Evolutionary conservation across 2,329 filamentous ascomycete genomes (phyloP), one percentile per base, ranked within the genome.

Genomic region (Trichoderma sp.): DNA sequence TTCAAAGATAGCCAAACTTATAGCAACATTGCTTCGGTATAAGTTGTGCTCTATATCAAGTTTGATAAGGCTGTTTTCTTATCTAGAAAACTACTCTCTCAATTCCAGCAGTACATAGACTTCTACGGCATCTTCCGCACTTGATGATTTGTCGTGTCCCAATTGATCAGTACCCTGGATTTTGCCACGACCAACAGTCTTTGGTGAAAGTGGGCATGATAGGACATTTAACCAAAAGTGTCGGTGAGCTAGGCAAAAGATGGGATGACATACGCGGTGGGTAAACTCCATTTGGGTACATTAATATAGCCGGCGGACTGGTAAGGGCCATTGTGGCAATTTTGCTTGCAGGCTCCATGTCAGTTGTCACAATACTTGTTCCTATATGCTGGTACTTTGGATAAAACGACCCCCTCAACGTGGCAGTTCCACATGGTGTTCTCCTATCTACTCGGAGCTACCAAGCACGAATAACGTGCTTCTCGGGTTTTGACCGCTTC

Each of bases 251-350:
- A 67, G 47, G 23, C 20, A 39, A 15, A 13, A 55, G 28, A 23
- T 23, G 15, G 63, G 50, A 67, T 39, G 23, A 36, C 15, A 39
- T 67, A 57, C 64, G 64, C 32, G 64, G 64, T 43, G 32, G 64
- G 11, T 57, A 26, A 57, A n/a, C 47, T 57, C 53, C 64, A n/a
- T 50, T 17, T 57, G 17, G 5, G 32, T 15, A 23, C 50, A 67
- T 66, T 36, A 67, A 43, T n/a, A n/a, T 36, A 67, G 64, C 64
- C 53, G 32, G 64, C 50, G 55, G 57, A 32, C n/a, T 58, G 55
- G 55, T 17, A 58, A n/a, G 50, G 34, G 64, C 34, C 53, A 43
- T 30, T 57, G 34, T 36, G 55, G 26, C 30, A 32, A n/a, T 17
- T 32, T 3, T 67, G n/a, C 50, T 20, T 34, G 28, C 23, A 58